Evolutionary conservation across 805 yeast genomes (phyloP).

Genomic region (Cyberlindnera amylophila): DNA sequence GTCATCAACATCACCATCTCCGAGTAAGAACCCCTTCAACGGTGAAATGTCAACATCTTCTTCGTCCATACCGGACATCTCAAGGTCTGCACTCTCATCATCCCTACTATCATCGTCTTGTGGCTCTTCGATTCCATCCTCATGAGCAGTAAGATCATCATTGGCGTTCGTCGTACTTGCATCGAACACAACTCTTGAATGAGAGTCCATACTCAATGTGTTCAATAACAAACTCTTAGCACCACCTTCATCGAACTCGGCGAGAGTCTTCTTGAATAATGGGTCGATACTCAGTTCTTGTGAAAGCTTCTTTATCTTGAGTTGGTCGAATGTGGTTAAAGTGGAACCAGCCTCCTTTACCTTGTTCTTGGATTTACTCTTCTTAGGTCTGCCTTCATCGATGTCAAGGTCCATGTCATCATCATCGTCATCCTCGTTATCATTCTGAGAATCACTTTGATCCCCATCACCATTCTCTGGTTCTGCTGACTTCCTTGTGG

Average conservation of each 20-base stretch:
- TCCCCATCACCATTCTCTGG: conserved; percentile 25
- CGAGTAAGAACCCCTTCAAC: conserved; percentile 27
- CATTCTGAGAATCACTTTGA: conserved; percentile 19
- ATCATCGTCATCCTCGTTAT: conserved; percentile 21
- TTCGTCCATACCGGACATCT: conserved; percentile 18
- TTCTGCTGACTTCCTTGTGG: conserved; percentile 37
- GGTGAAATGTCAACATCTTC: conserved; percentile 27
- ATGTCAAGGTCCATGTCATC: conserved; percentile 21
- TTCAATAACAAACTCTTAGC: conserved; percentile 66
- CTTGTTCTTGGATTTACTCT: conserved; percentile 4
- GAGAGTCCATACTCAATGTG: conserved; percentile 49
- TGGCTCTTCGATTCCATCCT: conserved; percentile 28
- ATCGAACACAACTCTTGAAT: conserved; percentile 61
- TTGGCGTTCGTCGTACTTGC: conserved; percentile 35
- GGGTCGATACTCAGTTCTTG: conserved; percentile 68
- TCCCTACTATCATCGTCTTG: conserved; percentile 19
- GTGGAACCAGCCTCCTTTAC: conserved; percentile 37
- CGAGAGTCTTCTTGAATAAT: conserved; percentile 65
- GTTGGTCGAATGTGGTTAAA: conserved; percentile 45
- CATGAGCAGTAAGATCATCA: conserved; percentile 20
- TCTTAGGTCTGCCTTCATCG: conserved; percentile 26
- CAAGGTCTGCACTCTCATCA: conserved; percentile 28
- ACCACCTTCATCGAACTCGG: conserved; percentile 83
- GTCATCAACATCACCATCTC: conserved; percentile 23
- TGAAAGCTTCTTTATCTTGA: conserved; percentile 55